Evolutionary conservation across 805 yeast genomes (phyloP).

Genomic region (Starmerella khaoyaiensis): DNA sequence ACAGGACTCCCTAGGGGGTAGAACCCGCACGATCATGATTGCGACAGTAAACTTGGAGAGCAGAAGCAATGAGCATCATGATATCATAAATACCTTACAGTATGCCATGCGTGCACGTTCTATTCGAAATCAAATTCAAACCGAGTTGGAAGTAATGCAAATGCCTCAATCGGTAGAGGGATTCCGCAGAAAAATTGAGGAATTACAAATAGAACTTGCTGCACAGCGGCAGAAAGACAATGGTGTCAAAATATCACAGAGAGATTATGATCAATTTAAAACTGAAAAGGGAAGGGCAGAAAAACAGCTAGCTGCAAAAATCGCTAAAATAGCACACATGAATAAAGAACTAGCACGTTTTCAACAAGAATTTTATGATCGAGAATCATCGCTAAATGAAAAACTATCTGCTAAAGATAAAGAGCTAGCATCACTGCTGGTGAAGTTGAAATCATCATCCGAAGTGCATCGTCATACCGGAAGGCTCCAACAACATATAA

Average conservation of each 20-base stretch:
- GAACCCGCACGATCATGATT: conserved; percentile 72
- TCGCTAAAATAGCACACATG: background rate
- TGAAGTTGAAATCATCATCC: no score
- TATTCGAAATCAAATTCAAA: conserved; percentile 60
- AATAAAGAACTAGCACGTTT: no score
- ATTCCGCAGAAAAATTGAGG: conserved; percentile 41
- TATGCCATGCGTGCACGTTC: conserved; percentile 80
- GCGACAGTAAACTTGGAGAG: conserved; percentile 81
- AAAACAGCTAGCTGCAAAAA: background rate
- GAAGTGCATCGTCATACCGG: no score
- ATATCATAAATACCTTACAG: conserved; percentile 73
- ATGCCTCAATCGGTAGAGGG: conserved; percentile 39
- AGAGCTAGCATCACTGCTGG: no score
- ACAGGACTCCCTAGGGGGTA: conserved; percentile 79
- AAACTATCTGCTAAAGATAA: no score
- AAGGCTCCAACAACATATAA: no score
- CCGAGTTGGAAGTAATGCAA: conserved; percentile 49
- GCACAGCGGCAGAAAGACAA: conserved; percentile 57
- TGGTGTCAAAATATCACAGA: conserved; percentile 50
- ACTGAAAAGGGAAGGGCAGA: background rate
- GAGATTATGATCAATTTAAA: conserved; percentile 32
- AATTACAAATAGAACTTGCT: conserved; percentile 44
- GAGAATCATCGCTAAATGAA: no score
- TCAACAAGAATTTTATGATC: no score
- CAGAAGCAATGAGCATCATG: conserved; percentile 64